These are phyloP conservation scores for Pneumocystis jirovecii DNA, from an alignment of 1,139 yeast species.

Conservation along the genomic window DNA sequence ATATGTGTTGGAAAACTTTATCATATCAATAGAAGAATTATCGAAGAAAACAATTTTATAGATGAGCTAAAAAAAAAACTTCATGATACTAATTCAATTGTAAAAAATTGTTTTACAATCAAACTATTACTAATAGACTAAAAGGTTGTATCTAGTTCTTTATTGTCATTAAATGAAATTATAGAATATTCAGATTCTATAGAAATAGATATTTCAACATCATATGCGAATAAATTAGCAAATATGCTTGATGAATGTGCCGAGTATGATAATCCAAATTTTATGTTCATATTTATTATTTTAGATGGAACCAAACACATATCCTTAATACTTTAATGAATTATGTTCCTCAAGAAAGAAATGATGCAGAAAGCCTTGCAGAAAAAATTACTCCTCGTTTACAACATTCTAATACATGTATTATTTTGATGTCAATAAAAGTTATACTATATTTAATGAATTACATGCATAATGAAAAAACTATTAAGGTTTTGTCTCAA, in stretches of 20 bases:
- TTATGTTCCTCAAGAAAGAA: slow-evolving; percentile 53
- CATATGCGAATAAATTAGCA: slow-evolving; percentile 41
- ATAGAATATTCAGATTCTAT: slow-evolving; percentile 42
- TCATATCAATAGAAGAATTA: slow-evolving; percentile 38
- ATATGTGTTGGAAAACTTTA: slow-evolving; percentile 55
- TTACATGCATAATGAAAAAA: slow-evolving; percentile 30
- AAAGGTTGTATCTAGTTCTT: slow-evolving; percentile 42
- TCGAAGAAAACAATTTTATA: slow-evolving; percentile 35
- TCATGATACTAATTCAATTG: slow-evolving; percentile 40
- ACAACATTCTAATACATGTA: slow-evolving; percentile 71
- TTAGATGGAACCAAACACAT: slow-evolving; percentile 56
- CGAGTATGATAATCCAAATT: slow-evolving; percentile 28
- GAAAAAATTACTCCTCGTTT: slow-evolving; percentile 59
- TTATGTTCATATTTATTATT: not conserved
- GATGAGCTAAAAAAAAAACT: slow-evolving; percentile 44
- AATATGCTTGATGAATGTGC: slow-evolving; percentile 39
- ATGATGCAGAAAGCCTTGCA: slow-evolving; percentile 52
- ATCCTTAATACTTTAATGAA: slow-evolving; percentile 54
- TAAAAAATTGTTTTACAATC: slow-evolving; percentile 18
- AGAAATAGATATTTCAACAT: slow-evolving; percentile 40
- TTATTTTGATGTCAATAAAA: slow-evolving; percentile 62
- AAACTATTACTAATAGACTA: not conserved
- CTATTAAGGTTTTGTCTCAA: not conserved
- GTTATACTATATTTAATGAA: slow-evolving; percentile 58
- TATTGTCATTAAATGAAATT: slow-evolving; percentile 53